Conservation (phyloP, 2,329 filamentous ascomycete genomes). For the Drechslerella coelobrocha region DNA sequence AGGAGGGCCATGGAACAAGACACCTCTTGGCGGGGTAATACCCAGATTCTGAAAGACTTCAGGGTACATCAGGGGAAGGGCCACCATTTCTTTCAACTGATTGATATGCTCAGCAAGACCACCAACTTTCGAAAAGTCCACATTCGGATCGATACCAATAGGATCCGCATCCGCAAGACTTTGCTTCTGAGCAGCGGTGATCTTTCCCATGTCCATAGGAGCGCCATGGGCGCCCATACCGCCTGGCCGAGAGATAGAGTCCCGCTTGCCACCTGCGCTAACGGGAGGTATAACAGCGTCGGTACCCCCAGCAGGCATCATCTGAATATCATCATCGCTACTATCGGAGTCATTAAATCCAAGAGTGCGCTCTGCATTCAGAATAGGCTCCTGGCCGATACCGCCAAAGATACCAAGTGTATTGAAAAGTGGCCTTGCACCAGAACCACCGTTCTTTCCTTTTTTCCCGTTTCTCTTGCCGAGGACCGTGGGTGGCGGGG, state of each 20-base stretch:
- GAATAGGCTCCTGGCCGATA: slow-evolving; percentile 73
- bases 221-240: slow-evolving; percentile 49
- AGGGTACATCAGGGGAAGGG: slow-evolving; percentile 89
- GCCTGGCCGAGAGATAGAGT: slow-evolving; percentile 57
- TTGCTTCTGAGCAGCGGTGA: slow-evolving; percentile 79
- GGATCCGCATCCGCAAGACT: slow-evolving; percentile 92
- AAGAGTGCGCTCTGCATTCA: slow-evolving; percentile 74
- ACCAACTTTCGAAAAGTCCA: slow-evolving; percentile 93
- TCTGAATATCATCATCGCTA: slow-evolving; percentile 87
- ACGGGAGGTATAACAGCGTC: slow-evolving; percentile 31
- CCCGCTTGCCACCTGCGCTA: slow-evolving; percentile 54
- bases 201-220: slow-evolving; percentile 74
- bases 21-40: slow-evolving; percentile 90
- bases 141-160: slow-evolving; percentile 86
- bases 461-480: slow-evolving; percentile 70
- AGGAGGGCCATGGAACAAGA: slow-evolving; percentile 94
- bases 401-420: slow-evolving; percentile 94
- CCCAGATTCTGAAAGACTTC: slow-evolving; percentile 91
- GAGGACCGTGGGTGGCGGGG: slow-evolving; percentile 71
- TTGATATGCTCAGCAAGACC: slow-evolving; percentile 93
- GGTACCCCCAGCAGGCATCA: slow-evolving; percentile 61
- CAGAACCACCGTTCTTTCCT: slow-evolving; percentile 69
- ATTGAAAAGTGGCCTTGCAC: slow-evolving; percentile 78
- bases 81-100: slow-evolving; percentile 98
- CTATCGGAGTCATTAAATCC: slow-evolving; percentile 84